Base-by-base conservation (phyloP, 495 filamentous ascomycete species). In the Aspergillus conjunctus region DNA sequence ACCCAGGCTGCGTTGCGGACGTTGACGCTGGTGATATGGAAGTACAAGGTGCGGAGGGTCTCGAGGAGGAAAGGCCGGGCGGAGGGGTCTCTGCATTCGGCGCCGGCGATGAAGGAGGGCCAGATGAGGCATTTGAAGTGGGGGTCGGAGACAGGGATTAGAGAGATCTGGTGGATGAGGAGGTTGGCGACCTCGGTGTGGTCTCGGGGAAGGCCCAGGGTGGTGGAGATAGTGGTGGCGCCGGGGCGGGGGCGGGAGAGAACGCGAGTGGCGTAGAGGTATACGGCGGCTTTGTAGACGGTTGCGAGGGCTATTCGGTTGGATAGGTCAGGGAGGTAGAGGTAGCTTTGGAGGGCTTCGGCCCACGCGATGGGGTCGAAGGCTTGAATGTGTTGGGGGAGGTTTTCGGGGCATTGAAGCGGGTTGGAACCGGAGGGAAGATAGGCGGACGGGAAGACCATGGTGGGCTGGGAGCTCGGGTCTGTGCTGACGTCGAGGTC, bases 41-140 rank as follows among this genome's bases (percentile, higher is more conserved):
- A 71, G 64, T 76, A 80, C 10, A 80, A 59, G 3, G 68, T 59
- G 9, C 69, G 67, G 3, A 80, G 69, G 9, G 65, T 72, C 22
- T 76, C 70, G 4, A 80, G 67, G 11, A 78, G 66, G 15, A 75
- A 62, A 0, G 69, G 62, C 0, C 78, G 73, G 22, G 76, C 73
- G 17, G 70, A 65, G 12, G 71, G 54, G 10, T 74, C 68, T 11
- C 66, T 69, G 44, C 74, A 77, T 53, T 80, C 78, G 3, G 75
- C 78, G 52, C 78, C 78, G 2, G 76, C 76, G 50, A 80, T 80
- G 64, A 80, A 80, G 4, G 78, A 73, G 0, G 76, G 76, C 78
- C 78, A 80, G 20, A 80, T 79, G 33, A 78, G 73, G 53, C 78
- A 79, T 64, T 80, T 80, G 69, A 79, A 79, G 58, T 80, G 78